Percentiles rank a stretch among this genome's conserved stretches.
Conservation (phyloP, 768 basidiomycete species). For the Mycena galopus region DNA sequence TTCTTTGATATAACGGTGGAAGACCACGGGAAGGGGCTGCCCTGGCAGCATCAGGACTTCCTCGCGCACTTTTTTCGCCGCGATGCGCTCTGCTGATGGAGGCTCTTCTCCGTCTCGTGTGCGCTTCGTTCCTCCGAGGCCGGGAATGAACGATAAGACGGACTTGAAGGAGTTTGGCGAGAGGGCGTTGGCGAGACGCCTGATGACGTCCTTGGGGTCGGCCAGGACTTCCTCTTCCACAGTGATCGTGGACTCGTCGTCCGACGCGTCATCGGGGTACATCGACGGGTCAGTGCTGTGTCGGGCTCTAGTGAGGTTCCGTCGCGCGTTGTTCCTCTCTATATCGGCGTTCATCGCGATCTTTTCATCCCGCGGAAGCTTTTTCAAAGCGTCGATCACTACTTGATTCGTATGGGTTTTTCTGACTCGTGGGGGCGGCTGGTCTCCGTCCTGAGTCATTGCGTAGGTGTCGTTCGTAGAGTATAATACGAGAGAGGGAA, state of each 20-base stretch:
- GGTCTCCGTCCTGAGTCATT: no score
- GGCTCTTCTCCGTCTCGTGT: not conserved
- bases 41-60: not conserved
- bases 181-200: not conserved
- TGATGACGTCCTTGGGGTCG: not conserved
- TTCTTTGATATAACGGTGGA: not conserved
- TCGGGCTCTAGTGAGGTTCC: no score
- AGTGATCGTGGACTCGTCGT: not conserved
- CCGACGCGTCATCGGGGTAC: not conserved
- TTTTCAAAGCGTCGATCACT: no score
- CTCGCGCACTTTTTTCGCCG: not conserved
- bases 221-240: not conserved
- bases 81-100: accelerated
- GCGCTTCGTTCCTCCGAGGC: not conserved
- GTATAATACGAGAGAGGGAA: no score
- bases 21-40: not conserved
- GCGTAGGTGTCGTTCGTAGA: no score
- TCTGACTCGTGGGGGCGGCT: no score
- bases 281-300: no score
- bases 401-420: no score
- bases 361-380: no score
- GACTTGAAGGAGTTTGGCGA: not conserved
- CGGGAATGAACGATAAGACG: not conserved
- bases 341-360: no score
- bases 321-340: no score